Evolutionary conservation across 2,329 filamentous ascomycete species (phyloP).

Genomic region (Verticillium nubilum): DNA sequence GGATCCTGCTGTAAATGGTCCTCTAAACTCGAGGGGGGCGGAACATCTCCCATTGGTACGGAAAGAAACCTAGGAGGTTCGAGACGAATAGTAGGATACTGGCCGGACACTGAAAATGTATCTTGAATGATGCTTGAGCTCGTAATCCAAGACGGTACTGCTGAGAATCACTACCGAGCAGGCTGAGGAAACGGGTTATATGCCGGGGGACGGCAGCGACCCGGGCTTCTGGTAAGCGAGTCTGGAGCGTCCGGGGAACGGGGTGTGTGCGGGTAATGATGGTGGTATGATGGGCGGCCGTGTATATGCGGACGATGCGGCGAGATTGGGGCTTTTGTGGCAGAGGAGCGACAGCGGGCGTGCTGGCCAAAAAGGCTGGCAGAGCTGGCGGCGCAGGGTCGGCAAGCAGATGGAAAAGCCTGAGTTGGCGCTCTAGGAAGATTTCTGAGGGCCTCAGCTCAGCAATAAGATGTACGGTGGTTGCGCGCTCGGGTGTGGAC

Average conservation of each 20-base stretch:
- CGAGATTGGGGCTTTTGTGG: constrained; percentile 12
- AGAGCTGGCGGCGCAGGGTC: neutral
- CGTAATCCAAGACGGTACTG: neutral
- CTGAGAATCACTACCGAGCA: neutral
- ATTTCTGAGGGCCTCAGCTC: constrained; percentile 1
- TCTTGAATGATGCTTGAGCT: neutral
- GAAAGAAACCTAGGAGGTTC: neutral
- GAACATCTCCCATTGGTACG: constrained; percentile 28
- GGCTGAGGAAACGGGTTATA: constrained; percentile 3
- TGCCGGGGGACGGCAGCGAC: neutral
- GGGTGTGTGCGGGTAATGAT: constrained; percentile 4
- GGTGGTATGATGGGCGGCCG: constrained; percentile 5
- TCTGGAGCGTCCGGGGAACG: neutral
- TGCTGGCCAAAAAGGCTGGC: constrained; percentile 12
- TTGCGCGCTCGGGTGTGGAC: constrained; percentile 8
- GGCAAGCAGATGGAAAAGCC: neutral
- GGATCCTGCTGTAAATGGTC: constrained; percentile 12
- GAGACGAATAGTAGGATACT: neutral
- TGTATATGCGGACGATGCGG: constrained; percentile 5
- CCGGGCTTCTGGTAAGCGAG: neutral
- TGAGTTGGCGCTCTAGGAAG: constrained; percentile 1
- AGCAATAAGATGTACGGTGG: neutral
- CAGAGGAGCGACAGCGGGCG: constrained; percentile 7
- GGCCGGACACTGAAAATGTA: neutral
- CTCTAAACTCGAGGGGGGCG: constrained; percentile 14